Evolutionary conservation across 208 protist genomes (phyloP).

Genomic region (Leishmania tarentolae): DNA sequence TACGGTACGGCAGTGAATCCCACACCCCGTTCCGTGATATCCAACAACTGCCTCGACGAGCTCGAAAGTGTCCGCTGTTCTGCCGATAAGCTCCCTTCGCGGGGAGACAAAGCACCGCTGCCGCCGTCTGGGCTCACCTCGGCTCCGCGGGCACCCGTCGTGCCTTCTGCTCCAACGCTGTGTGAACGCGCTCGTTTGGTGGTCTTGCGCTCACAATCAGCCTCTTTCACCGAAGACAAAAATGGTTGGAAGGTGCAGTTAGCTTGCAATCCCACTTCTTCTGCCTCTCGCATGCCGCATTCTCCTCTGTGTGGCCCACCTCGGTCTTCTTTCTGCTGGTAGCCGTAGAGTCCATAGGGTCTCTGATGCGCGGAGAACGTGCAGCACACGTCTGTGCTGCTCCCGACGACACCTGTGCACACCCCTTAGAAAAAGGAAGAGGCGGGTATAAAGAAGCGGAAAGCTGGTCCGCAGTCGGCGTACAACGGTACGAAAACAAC

Average conservation of each 20-base stretch:
- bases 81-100: not conserved
- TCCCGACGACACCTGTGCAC: not conserved
- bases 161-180: not conserved
- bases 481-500: not conserved
- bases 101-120: slow-evolving; percentile 5
- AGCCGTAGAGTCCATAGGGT: not conserved
- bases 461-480: not conserved
- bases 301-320: not conserved
- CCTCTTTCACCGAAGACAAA: not conserved
- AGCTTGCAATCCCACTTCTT: slow-evolving; percentile 18
- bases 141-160: not conserved
- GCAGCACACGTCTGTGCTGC: not conserved
- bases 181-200: not conserved
- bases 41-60: slow-evolving; percentile 14
- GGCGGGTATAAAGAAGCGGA: not conserved
- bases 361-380: not conserved
- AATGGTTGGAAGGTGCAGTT: slow-evolving; percentile 32
- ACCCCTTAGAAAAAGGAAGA: not conserved
- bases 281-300: slow-evolving; percentile 18
- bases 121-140: not conserved
- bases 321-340: not conserved
- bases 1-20: not conserved
- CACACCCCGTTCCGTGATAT: slow-evolving; percentile 12
- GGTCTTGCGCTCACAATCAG: not conserved
- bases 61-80: not conserved